phyloP scores from a whole-genome alignment of 768 basidiomycete species.

The Tephrocybe sp. region DNA sequence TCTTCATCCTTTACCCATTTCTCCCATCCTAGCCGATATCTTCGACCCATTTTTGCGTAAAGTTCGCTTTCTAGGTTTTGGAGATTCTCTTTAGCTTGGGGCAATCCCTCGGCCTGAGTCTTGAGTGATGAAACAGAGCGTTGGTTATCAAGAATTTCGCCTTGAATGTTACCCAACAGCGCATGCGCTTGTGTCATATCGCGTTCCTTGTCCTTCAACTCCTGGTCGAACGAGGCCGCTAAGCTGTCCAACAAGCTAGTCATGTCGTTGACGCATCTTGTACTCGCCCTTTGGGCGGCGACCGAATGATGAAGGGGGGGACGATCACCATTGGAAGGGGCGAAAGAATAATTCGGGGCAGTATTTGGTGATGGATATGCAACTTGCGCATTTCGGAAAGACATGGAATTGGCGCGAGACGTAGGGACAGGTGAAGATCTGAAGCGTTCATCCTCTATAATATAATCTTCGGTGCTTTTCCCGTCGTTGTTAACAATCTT shows the following conservation, averaged over 20 bases:
- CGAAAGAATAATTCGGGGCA: constrained; percentile 33
- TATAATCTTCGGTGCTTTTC: constrained; percentile 98
- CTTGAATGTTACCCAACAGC: constrained; percentile 81
- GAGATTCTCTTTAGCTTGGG: constrained; percentile 58
- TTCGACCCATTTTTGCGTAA: constrained; percentile 71
- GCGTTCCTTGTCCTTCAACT: constrained; percentile 88
- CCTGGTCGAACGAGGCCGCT: constrained; percentile 88
- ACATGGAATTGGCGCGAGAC: constrained; percentile 65
- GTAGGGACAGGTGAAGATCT: constrained; percentile 85
- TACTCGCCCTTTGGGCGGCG: constrained; percentile 83
- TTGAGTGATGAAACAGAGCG: constrained; percentile 71
- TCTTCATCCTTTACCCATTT: constrained; percentile 91
- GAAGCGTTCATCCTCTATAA: constrained; percentile 97
- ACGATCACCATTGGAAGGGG: constrained; percentile 55
- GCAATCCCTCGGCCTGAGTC: constrained; percentile 64
- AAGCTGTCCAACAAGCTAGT: constrained; percentile 84
- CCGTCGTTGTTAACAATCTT: constrained; percentile 93
- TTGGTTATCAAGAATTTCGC: constrained; percentile 87
- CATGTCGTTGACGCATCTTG: constrained; percentile 82
- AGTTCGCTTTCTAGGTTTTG: constrained; percentile 66
- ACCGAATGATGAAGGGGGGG: constrained; percentile 83
- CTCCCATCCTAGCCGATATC: constrained; percentile 88
- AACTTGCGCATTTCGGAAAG: constrained; percentile 70
- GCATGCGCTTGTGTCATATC: constrained; percentile 90
- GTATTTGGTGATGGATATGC: constrained; percentile 42